Evolutionary conservation across 192 early-diverging fungal genomes (phyloP).

Genomic region (Coemansia sp.): DNA sequence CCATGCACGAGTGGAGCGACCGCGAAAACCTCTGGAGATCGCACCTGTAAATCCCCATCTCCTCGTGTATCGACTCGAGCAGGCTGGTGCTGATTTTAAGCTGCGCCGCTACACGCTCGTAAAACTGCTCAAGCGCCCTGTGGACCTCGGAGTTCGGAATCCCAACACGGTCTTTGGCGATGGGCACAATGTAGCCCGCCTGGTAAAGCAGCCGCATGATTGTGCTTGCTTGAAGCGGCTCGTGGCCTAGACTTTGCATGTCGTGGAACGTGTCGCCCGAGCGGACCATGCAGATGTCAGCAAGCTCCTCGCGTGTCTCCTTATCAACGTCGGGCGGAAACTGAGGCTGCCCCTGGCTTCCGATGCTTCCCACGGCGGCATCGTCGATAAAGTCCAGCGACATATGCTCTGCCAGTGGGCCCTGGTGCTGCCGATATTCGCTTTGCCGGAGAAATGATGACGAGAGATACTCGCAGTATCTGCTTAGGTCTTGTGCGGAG

Average conservation of each 20-base stretch:
- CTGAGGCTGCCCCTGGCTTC: neutral
- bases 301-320: neutral
- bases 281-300: neutral
- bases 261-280: neutral
- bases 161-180: neutral
- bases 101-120: neutral
- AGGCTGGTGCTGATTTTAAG: neutral
- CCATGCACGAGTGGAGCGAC: neutral
- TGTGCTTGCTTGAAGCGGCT: neutral
- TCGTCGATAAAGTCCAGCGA: neutral
- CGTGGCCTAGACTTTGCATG: neutral
- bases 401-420: neutral
- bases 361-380: neutral
- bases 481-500: neutral
- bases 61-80: neutral
- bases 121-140: neutral
- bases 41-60: constrained; percentile 2
- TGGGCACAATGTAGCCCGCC: neutral
- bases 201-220: neutral
- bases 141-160: neutral
- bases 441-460: neutral
- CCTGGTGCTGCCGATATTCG: neutral
- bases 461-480: neutral
- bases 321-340: neutral
- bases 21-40: neutral